These are phyloP conservation scores for Kurtzmaniella quercitrusa DNA, from an alignment of 1,139 yeast species.

Conservation along the genomic window DNA sequence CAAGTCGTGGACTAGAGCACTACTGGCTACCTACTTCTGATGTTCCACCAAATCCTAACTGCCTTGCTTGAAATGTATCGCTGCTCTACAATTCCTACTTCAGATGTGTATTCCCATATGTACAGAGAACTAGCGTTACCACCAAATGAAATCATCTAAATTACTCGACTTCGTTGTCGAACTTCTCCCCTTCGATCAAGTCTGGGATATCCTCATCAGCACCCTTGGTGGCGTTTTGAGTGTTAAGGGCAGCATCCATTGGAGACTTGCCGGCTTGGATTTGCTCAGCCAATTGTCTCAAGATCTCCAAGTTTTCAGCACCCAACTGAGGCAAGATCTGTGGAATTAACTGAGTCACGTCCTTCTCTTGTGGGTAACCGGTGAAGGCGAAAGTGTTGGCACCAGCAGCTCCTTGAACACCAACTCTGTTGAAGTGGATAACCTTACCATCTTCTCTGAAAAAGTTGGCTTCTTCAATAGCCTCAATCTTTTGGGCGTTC, in stretches of 20 bases:
- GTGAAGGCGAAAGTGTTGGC: constrained; percentile 92
- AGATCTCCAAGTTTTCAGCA: constrained; percentile 88
- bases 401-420: constrained; percentile 89
- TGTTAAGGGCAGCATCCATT: constrained; percentile 42
- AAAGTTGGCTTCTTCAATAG: constrained; percentile 95
- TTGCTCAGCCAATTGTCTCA: constrained; percentile 88
- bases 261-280: constrained; percentile 62
- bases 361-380: constrained; percentile 94
- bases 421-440: constrained; percentile 91
- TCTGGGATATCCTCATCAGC: constrained; percentile 85
- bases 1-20: no score
- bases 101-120: constrained; percentile 1
- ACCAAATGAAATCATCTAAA: constrained; percentile 8
- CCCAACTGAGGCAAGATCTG: constrained; percentile 95
- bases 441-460: constrained; percentile 96
- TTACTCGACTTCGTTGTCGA: constrained; percentile 77
- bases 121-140: constrained; percentile 1
- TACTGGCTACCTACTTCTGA: no score
- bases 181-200: constrained; percentile 91
- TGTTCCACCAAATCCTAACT: no score
- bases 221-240: constrained; percentile 47
- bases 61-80: no score
- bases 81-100: neutral
- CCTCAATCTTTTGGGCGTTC: constrained; percentile 83
- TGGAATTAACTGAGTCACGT: constrained; percentile 89